A percentile compares a stretch with the other conserved stretches of the same genome.
Evolutionary conservation across 1,284 basidiomycete species (phyloP).

Genomic region (Naganishia liquefaciens): DNA sequence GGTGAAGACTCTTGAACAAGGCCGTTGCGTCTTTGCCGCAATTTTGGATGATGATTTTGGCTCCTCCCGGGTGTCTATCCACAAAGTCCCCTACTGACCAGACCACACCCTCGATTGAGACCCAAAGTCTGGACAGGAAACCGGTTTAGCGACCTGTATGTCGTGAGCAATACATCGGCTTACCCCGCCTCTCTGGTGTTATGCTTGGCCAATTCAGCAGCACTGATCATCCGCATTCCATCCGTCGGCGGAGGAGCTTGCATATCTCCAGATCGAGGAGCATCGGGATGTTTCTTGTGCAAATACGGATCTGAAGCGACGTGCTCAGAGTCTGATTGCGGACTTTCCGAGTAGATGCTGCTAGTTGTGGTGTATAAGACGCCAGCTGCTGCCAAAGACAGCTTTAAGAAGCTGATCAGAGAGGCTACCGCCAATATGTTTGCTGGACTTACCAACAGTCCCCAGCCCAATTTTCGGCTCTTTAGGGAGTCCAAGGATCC

Average conservation of each 20-base stretch:
- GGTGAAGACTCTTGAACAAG: conserved; percentile 23
- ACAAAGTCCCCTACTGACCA: conserved; percentile 44
- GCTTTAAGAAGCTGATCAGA: neutral
- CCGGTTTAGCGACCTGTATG: neutral
- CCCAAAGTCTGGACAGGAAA: conserved; percentile 37
- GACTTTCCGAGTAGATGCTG: conserved; percentile 12
- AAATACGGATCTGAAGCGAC: conserved; percentile 23
- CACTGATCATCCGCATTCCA: conserved; percentile 32
- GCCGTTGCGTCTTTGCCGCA: conserved; percentile 43
- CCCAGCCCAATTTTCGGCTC: neutral
- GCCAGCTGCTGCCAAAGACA: conserved; percentile 9
- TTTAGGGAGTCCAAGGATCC: neutral
- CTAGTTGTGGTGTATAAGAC: conserved; percentile 9
- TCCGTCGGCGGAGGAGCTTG: conserved; percentile 27
- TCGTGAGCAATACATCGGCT: neutral
- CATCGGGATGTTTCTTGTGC: conserved; percentile 29
- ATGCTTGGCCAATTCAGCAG: conserved; percentile 41
- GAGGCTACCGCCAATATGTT: neutral
- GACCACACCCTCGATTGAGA: conserved; percentile 44
- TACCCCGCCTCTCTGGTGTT: conserved; percentile 31
- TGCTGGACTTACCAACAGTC: neutral
- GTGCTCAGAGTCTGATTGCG: conserved; percentile 4
- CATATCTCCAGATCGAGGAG: conserved; percentile 8
- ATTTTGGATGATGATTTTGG: conserved; percentile 41
- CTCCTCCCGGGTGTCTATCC: conserved; percentile 41